Percentiles rank a stretch among this genome's conserved stretches.
phyloP scores from a whole-genome alignment of 2,329 filamentous ascomycete species.

The Penicillium digitatum region DNA sequence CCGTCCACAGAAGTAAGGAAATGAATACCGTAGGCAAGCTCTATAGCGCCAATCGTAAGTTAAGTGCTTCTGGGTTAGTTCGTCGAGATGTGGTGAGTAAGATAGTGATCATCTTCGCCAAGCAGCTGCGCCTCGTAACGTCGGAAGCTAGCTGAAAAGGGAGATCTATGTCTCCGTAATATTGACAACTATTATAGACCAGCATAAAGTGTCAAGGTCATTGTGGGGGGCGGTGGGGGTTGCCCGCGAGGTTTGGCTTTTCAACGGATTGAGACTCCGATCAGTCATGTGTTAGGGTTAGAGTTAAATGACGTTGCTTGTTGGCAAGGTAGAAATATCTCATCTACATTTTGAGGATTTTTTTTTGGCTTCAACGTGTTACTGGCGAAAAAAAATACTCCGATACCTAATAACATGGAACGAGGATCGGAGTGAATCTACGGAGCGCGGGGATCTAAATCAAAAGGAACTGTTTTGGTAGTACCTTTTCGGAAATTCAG shows the following conservation, averaged over 20 bases:
- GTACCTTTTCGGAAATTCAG: neutral
- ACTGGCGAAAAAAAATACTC: neutral
- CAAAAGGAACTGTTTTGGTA: neutral
- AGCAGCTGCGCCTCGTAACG: neutral
- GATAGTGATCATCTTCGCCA: neutral
- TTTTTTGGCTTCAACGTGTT: neutral
- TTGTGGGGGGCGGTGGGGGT: neutral
- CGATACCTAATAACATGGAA: too few species aligned
- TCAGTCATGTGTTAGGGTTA: neutral
- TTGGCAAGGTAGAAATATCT: neutral
- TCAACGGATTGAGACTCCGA: conserved; percentile 2
- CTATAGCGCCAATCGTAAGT: neutral
- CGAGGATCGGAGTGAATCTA: neutral
- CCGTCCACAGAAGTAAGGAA: too few species aligned
- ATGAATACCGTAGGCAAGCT: neutral
- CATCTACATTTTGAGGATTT: neutral
- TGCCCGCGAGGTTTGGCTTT: neutral
- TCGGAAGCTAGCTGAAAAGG: neutral
- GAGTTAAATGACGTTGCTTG: conserved; percentile 3
- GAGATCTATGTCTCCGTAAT: neutral
- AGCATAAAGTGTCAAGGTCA: neutral
- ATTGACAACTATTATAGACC: neutral
- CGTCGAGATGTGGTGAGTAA: conserved; percentile 5
- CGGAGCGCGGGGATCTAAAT: too few species aligned
- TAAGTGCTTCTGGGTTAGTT: conserved; percentile 1